These are phyloP conservation scores for Mucor circinelloides DNA, from an alignment of 371 early-diverging fungal species.

Conservation along the genomic window DNA sequence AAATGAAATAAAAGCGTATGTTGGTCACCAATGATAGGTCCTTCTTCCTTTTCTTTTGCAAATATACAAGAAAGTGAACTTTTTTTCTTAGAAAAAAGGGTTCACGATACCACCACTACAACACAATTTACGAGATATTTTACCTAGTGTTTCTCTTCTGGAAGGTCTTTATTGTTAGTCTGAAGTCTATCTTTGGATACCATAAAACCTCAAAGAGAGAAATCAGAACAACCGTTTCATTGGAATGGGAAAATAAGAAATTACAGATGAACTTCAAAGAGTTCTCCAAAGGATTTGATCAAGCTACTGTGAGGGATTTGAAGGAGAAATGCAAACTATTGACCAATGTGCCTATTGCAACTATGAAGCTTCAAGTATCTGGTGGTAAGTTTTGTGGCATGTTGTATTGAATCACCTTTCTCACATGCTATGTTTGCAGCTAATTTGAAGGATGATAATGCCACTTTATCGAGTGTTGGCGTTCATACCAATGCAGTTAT, in stretches of 20 bases:
- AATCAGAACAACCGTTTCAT: conserved; percentile 30
- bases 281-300: conserved; percentile 34
- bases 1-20: neutral
- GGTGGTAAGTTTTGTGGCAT: conserved; percentile 36
- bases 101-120: neutral
- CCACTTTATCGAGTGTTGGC: conserved; percentile 56
- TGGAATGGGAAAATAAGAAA: conserved; percentile 39
- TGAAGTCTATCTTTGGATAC: conserved; percentile 43
- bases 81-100: neutral
- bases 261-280: conserved; percentile 42
- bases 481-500: conserved; percentile 52
- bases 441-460: conserved; percentile 66
- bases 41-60: neutral
- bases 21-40: neutral
- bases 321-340: conserved; percentile 43
- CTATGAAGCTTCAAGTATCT: conserved; percentile 47
- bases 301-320: conserved; percentile 42
- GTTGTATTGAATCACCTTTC: neutral
- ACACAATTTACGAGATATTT: conserved; percentile 19
- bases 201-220: conserved; percentile 40
- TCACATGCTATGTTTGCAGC: conserved; percentile 27
- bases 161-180: conserved; percentile 29
- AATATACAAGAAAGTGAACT: neutral
- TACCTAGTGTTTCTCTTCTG: conserved; percentile 23
- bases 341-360: conserved; percentile 50